Percentiles rank a stretch among this genome's conserved stretches.
Evolutionary conservation across 805 yeast genomes (phyloP).

Genomic region (Yarrowia alimentaria): DNA sequence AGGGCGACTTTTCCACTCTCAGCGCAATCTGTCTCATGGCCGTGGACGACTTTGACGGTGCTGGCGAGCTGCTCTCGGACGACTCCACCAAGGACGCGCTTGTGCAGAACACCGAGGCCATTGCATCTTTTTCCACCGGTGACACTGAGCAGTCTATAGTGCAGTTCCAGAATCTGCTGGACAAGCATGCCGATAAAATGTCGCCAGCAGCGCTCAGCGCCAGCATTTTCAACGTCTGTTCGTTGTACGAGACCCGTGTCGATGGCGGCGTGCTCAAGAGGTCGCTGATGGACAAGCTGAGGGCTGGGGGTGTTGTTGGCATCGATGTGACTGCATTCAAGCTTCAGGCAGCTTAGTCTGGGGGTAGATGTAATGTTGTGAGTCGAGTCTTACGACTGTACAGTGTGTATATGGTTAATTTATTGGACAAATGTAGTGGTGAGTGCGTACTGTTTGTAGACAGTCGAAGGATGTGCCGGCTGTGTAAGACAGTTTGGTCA

Average conservation of each 20-base stretch:
- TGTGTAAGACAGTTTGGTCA: too few relatives aligned
- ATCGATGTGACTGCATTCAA: constrained; percentile 17
- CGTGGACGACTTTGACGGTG: neutral
- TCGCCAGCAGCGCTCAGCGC: constrained; percentile 12
- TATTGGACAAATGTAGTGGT: too few relatives aligned
- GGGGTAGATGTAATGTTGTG: too few relatives aligned
- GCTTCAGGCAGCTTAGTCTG: too few relatives aligned
- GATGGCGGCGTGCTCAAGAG: constrained; percentile 8
- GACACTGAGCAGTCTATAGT: constrained; percentile 14
- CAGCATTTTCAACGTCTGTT: constrained; percentile 17
- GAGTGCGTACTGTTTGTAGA: too few relatives aligned
- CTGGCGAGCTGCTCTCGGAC: neutral
- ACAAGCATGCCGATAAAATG: constrained; percentile 17
- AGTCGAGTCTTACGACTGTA: too few relatives aligned
- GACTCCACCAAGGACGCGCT: constrained; percentile 4
- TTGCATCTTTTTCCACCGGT: constrained; percentile 3
- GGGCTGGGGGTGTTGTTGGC: constrained; percentile 5
- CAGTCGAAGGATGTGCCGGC: too few relatives aligned
- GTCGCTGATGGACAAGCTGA: constrained; percentile 17
- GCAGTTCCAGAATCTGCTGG: constrained; percentile 16
- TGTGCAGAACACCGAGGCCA: constrained; percentile 26
- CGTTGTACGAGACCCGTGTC: constrained; percentile 11
- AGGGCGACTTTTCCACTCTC: neutral
- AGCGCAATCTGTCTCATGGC: constrained; percentile 1
- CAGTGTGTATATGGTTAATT: too few relatives aligned